These are phyloP conservation scores for Golubevia sp. DNA, from an alignment of 1,284 basidiomycete genomes.

Conservation along the genomic window DNA sequence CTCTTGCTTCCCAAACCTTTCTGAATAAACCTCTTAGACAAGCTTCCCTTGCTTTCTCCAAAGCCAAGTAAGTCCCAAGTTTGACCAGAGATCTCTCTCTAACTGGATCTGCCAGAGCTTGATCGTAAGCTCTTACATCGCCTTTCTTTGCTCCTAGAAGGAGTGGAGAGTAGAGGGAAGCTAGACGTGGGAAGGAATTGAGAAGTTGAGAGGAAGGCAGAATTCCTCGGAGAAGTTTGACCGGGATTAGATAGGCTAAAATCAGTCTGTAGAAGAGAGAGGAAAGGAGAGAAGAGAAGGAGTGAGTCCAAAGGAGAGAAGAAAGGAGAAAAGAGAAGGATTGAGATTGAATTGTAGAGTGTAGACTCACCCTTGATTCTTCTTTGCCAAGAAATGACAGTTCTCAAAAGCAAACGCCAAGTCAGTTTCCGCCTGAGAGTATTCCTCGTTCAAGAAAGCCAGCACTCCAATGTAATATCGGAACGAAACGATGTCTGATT, in stretches of 20 bases:
- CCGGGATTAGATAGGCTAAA: slow-evolving; percentile 83
- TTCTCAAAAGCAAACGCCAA: slow-evolving; percentile 79
- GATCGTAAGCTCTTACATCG: slow-evolving; percentile 80
- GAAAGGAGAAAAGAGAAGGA: not conserved
- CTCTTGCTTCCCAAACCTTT: slow-evolving; percentile 71
- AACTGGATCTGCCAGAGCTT: slow-evolving; percentile 69
- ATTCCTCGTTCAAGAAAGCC: slow-evolving; percentile 89
- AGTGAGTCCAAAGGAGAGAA: not conserved
- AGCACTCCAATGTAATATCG: slow-evolving; percentile 92
- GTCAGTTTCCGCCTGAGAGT: slow-evolving; percentile 77
- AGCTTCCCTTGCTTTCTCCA: slow-evolving; percentile 85
- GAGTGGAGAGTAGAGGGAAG: slow-evolving; percentile 79
- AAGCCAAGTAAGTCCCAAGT: slow-evolving; percentile 79
- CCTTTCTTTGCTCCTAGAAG: slow-evolving; percentile 76
- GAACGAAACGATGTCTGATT: slow-evolving; percentile 87
- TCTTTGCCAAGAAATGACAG: slow-evolving; percentile 72
- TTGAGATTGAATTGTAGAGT: not conserved
- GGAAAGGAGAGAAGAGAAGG: slow-evolving; percentile 6
- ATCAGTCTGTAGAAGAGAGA: slow-evolving; percentile 70
- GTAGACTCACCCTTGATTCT: slow-evolving; percentile 77
- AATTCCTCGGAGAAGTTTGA: slow-evolving; percentile 82
- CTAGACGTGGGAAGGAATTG: slow-evolving; percentile 72
- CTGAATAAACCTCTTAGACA: slow-evolving; percentile 84
- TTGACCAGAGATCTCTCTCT: slow-evolving; percentile 74
- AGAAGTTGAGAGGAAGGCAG: slow-evolving; percentile 76